Percentiles rank a stretch among this genome's conserved stretches.
These are phyloP conservation scores for Millerago galiae DNA, from an alignment of 805 yeast species.

Conservation along the genomic window DNA sequence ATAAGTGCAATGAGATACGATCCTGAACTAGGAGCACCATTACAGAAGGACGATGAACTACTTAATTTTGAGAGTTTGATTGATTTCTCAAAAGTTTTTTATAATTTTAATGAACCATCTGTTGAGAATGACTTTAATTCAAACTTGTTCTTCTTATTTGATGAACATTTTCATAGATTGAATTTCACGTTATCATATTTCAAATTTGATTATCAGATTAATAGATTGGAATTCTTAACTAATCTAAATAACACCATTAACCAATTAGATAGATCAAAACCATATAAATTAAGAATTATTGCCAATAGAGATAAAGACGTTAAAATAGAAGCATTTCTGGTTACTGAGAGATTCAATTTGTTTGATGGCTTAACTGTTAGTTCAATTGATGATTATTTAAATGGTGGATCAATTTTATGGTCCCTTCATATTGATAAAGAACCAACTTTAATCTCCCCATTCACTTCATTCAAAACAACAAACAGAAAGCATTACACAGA, in stretches of 20 bases:
- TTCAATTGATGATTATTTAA: constrained; percentile 19
- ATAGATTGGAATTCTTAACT: constrained; percentile 35
- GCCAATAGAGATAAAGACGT: constrained; percentile 32
- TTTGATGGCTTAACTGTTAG: constrained; percentile 21
- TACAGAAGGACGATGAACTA: neutral
- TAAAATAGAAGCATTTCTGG: constrained; percentile 29
- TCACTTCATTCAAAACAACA: constrained; percentile 87
- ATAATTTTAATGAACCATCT: neutral
- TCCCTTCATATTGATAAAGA: constrained; percentile 55
- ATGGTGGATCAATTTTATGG: constrained; percentile 34
- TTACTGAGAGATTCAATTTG: constrained; percentile 26
- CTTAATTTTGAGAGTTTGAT: neutral
- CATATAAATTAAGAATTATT: constrained; percentile 45
- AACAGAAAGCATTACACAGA: constrained; percentile 53
- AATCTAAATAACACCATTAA: constrained; percentile 34
- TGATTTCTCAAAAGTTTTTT: neutral
- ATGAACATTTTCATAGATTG: constrained; percentile 58
- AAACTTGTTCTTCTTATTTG: constrained; percentile 48
- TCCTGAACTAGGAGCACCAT: constrained; percentile 36
- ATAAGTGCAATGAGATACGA: constrained; percentile 74
- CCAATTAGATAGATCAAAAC: constrained; percentile 23
- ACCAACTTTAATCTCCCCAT: constrained; percentile 54
- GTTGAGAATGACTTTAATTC: constrained; percentile 12
- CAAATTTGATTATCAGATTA: constrained; percentile 37
- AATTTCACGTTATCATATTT: constrained; percentile 50